A percentile compares a stretch with the other conserved stretches of the same genome.
These are phyloP conservation scores for Oehlia diaphana DNA, from an alignment of 192 early-diverging fungal genomes.

Conservation along the genomic window DNA sequence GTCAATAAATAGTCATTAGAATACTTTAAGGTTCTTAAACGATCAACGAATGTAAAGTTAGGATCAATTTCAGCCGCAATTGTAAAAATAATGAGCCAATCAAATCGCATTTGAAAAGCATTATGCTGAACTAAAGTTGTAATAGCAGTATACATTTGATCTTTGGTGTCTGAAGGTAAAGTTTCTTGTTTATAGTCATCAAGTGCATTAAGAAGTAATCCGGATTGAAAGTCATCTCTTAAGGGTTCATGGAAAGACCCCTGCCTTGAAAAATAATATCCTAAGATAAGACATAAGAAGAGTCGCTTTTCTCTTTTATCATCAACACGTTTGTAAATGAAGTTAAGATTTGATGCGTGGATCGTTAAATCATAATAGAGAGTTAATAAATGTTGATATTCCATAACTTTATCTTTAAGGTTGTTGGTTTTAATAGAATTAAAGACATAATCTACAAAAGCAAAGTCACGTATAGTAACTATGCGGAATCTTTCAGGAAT, in stretches of 20 bases:
- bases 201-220: background rate
- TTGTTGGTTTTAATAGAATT: background rate
- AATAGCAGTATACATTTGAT: background rate
- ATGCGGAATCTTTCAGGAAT: background rate
- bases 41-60: background rate
- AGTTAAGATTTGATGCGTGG: background rate
- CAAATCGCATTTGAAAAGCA: too few relatives aligned
- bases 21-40: background rate
- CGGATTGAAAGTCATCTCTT: background rate
- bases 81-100: constrained; percentile 6
- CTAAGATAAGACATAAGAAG: constrained; percentile 3
- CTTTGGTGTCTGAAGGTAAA: background rate
- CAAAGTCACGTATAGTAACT: background rate
- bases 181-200: background rate
- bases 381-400: background rate
- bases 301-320: background rate
- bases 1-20: background rate
- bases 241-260: background rate
- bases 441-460: constrained; percentile 1
- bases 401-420: constrained; percentile 7
- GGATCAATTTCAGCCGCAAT: background rate
- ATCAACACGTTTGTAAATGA: background rate
- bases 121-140: background rate
- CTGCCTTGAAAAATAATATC: background rate
- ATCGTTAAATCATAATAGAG: background rate